These are phyloP conservation scores for Arthrobotrys iridis DNA, from an alignment of 2,329 filamentous ascomycete species.

Conservation along the genomic window DNA sequence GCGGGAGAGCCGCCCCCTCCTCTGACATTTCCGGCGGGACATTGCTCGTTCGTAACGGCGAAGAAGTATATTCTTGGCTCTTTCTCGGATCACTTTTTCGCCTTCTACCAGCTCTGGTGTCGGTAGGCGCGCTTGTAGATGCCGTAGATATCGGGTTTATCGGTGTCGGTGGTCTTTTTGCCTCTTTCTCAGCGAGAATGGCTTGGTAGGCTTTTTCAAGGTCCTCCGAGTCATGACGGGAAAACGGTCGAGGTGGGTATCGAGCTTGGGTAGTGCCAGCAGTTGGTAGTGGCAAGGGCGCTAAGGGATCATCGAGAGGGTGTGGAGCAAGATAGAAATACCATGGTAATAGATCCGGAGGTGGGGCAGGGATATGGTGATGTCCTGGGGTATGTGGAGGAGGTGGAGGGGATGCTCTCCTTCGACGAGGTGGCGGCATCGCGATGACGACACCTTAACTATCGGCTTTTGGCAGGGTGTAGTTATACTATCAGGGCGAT, in stretches of 20 bases:
- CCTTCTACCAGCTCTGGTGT: slow-evolving; percentile 34
- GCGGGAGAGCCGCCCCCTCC: slow-evolving; percentile 28
- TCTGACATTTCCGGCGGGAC: slow-evolving; percentile 52
- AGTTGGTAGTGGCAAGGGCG: slow-evolving; percentile 69
- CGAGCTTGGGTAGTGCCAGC: slow-evolving; percentile 67
- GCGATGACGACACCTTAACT: not conserved
- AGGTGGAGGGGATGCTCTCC: slow-evolving; percentile 41
- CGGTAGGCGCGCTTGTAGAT: slow-evolving; percentile 16
- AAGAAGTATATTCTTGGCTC: slow-evolving; percentile 47
- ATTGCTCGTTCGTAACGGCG: slow-evolving; percentile 49
- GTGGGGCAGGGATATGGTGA: slow-evolving; percentile 52
- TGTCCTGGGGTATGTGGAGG: slow-evolving; percentile 52
- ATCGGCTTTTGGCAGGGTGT: no score
- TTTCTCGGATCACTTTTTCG: slow-evolving; percentile 46
- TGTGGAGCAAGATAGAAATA: slow-evolving; percentile 87
- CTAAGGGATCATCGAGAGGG: slow-evolving; percentile 89
- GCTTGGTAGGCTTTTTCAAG: slow-evolving; percentile 80
- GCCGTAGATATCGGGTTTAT: slow-evolving; percentile 15
- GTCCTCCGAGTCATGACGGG: slow-evolving; percentile 78
- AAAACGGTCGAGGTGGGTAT: slow-evolving; percentile 78
- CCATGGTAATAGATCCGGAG: slow-evolving; percentile 72
- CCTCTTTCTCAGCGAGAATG: slow-evolving; percentile 62
- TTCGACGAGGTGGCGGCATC: slow-evolving; percentile 44
- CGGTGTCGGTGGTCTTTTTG: slow-evolving; percentile 31
- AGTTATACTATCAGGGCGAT: no score